Base-by-base conservation (phyloP, 495 filamentous ascomycete genomes). In the Penicillium chermesinum region DNA sequence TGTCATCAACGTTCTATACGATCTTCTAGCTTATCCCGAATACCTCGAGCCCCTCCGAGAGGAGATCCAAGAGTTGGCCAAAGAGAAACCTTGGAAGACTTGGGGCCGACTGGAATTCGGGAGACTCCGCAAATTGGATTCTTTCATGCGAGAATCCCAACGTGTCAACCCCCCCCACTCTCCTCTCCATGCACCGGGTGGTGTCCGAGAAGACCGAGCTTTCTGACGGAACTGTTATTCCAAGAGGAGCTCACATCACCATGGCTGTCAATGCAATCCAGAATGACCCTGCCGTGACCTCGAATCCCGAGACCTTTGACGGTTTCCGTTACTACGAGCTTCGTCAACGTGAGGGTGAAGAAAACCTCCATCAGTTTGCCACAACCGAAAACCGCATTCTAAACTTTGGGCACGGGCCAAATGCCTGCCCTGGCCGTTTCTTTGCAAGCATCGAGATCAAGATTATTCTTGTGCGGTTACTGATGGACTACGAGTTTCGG, bases 141-240 rank as follows among this genome's bases (percentile, higher is more conserved):
- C 39, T 1, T 41, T 41, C 14, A 41, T 41, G 39, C 39, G 39
- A 13, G 39, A 41, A 27, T 41, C 39, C 14, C 39, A 41, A n/a
- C 19, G 39, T 13, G 16, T 40, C 38, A 40, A 40, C n/a, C 38
- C 38, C 7, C 25, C 38, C 38, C 1, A 40, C 38, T 3, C 38
- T 40, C 10, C 38, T 40, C 2, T 40, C 38, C 7, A 40, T 40
- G 38, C 38, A 40, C 16, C 40, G 40, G 1, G 40, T 42, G 1
- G 3, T 32, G 2, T 25, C 27, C 10, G 2, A 42, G 16, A 6
- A 30, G 21, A 1, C 21, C 13, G 1, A 21, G 10, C 10, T 42
- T 16, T 32, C 21, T 2, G 40, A 42, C n/a, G 40, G 40, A 4
- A 42, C 20, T 0, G 2, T 42, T 7, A 14, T 42, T 2, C 40